phyloP scores from a whole-genome alignment of 2,329 filamentous ascomycete species.

The Fusarium virguliforme region DNA sequence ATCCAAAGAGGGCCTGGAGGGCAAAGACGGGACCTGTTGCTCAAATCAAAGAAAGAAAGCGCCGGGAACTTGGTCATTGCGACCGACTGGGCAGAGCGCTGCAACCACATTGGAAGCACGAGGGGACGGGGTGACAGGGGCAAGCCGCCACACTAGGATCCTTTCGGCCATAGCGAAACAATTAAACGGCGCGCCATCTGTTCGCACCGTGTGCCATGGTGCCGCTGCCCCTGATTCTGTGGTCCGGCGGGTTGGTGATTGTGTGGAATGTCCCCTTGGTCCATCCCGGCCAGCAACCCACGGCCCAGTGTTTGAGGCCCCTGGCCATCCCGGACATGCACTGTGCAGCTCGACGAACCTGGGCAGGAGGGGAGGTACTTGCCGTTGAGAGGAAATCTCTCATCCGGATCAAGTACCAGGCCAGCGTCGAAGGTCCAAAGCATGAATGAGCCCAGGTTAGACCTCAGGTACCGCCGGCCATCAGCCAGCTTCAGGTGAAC shows the following conservation, averaged over 20 bases:
- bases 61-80: slow-evolving; percentile 27
- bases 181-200: slow-evolving; percentile 37
- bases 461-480: slow-evolving; percentile 39
- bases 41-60: slow-evolving; percentile 28
- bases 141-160: slow-evolving; percentile 37
- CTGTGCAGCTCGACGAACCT: slow-evolving; percentile 24
- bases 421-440: slow-evolving; percentile 3
- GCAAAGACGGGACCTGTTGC: slow-evolving; percentile 3
- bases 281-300: slow-evolving; percentile 32
- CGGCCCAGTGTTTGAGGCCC: slow-evolving; percentile 37
- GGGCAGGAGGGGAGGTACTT: slow-evolving; percentile 18
- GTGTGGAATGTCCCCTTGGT: slow-evolving; percentile 23
- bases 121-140: slow-evolving; percentile 45
- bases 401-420: too few species aligned
- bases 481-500: slow-evolving; percentile 48
- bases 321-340: slow-evolving; percentile 33
- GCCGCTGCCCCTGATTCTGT: slow-evolving; percentile 42
- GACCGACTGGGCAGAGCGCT: slow-evolving; percentile 42
- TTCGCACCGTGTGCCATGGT: slow-evolving; percentile 41
- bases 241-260: slow-evolving; percentile 16
- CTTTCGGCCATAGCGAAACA: slow-evolving; percentile 50
- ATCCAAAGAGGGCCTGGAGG: slow-evolving; percentile 44
- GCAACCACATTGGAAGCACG: slow-evolving; percentile 46
- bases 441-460: slow-evolving; percentile 19
- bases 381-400: too few species aligned